A percentile compares a stretch with the other conserved stretches of the same genome.
Evolutionary conservation across 1,139 yeast species (phyloP).

Genomic region (Magnusiomyces suaveolens): DNA sequence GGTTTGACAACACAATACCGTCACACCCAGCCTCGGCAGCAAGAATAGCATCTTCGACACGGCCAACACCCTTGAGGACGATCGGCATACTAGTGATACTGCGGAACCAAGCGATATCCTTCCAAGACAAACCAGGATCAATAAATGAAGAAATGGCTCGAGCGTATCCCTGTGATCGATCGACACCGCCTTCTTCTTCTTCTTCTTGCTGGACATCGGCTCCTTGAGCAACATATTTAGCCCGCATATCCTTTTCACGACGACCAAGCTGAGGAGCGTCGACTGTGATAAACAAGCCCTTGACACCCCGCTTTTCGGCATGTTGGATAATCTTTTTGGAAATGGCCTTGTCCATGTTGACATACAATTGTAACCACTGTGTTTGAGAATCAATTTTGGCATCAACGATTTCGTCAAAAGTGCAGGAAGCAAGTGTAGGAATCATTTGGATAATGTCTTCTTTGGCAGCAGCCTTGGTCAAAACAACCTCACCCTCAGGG

Average conservation of each 20-base stretch:
- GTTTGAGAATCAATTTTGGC: conserved; percentile 44
- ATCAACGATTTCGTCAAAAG: conserved; percentile 47
- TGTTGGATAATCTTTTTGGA: conserved; percentile 53
- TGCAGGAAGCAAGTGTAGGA: conserved; percentile 46
- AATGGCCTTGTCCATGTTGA: conserved; percentile 57
- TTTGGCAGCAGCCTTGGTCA: conserved; percentile 43
- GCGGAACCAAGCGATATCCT: conserved; percentile 51
- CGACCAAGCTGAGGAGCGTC: conserved; percentile 96
- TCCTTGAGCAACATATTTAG: conserved; percentile 55
- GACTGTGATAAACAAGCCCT: conserved; percentile 76
- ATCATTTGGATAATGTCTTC: conserved; percentile 47
- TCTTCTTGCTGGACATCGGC: conserved; percentile 36
- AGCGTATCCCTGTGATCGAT: conserved; percentile 75
- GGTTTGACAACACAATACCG: conserved; percentile 65
- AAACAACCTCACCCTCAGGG: conserved; percentile 45
- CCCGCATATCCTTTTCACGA: conserved; percentile 58
- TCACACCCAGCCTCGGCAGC: conserved; percentile 56
- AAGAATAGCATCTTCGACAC: conserved; percentile 53
- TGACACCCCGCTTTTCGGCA: conserved; percentile 67
- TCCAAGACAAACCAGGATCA: conserved; percentile 68
- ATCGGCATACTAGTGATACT: conserved; percentile 53
- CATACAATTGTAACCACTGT: conserved; percentile 89
- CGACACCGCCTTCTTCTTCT: conserved; percentile 40
- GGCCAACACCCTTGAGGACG: conserved; percentile 60
- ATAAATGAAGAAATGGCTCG: conserved; percentile 76